These are phyloP conservation scores for Penicillium sp. DNA, from an alignment of 2,329 filamentous ascomycete genomes.

Conservation along the genomic window DNA sequence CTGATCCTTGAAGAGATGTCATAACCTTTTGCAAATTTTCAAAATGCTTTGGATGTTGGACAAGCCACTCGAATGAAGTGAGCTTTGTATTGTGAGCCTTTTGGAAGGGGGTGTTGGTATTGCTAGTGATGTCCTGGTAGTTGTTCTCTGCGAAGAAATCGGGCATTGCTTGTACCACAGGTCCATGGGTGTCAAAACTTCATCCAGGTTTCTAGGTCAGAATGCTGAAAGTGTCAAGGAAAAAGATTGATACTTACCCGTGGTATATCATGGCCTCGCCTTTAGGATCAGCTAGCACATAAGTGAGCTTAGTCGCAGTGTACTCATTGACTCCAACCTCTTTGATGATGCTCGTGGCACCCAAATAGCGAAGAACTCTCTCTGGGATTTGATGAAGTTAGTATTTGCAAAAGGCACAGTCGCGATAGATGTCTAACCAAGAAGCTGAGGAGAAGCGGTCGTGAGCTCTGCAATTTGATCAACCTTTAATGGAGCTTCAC, in stretches of 20 bases:
- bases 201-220: neutral
- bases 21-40: conserved; percentile 25
- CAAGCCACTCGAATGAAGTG: conserved; percentile 30
- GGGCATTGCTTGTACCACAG: conserved; percentile 22
- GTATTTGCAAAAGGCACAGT: neutral
- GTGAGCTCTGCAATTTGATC: conserved; percentile 7
- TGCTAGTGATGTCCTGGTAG: conserved; percentile 30
- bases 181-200: conserved; percentile 20
- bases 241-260: conserved; percentile 9
- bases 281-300: conserved; percentile 11
- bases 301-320: conserved; percentile 13
- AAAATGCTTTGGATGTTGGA: conserved; percentile 28
- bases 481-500: conserved; percentile 6
- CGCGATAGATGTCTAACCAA: conserved; percentile 4
- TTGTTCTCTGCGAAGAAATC: conserved; percentile 31
- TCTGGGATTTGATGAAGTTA: conserved; percentile 9
- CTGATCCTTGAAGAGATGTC: conserved; percentile 23
- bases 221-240: neutral
- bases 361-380: conserved; percentile 30
- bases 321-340: conserved; percentile 18
- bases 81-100: conserved; percentile 32
- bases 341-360: conserved; percentile 18
- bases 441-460: conserved; percentile 7
- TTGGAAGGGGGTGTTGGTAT: conserved; percentile 31
- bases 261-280: conserved; percentile 18